Base-by-base conservation (phyloP, 768 basidiomycete species). In the Neoboletus magnificus region DNA sequence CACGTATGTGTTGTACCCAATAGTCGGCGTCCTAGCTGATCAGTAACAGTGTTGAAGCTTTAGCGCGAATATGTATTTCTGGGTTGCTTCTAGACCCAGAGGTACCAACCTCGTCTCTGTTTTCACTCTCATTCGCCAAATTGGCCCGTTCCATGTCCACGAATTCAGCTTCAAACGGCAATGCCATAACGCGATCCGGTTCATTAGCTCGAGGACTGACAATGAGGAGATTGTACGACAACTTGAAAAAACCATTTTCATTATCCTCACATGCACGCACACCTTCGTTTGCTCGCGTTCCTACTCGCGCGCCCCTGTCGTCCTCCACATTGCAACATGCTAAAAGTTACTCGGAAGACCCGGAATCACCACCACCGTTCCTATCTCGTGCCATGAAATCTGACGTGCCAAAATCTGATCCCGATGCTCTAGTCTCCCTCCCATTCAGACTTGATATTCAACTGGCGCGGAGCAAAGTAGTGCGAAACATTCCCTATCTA, bases 31-130 rank as follows among this genome's bases (percentile, higher is more conserved):
- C 15, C 32, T 20, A 15, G 35, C 58, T 68, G 36, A 55, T 4
- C 48, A 36, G 10, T 23, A n/a, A 9, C 59, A 93, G 91, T 6
- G 58, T 95, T 48, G 96, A 98, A 75, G 85, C 87, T 43, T 77
- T 89, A 61, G 91, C 91, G 41, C 87, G 95, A 25, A 94, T 95
- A 66, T 83, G 91, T 64, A 88, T 93, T 30, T 91, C 89, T 25
- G 96, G 96, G 23, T 82, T 98, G 58, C 68, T 98, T 18, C 79
- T 97, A 46, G 93, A 95, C 68, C 92, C 91, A 15, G 87, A 91
- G 58, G 72, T 88, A 7, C 78, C 80, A 40, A 71, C 81, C 50
- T 78, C 78, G 48, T 64, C 79, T 30, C 62, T 82, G 6, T 82
- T 84, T 63, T 70, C 74, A 35, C 68, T 76, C 3, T 68, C 73